Conservation (phyloP, 306 rosid species). For the Castanopsis chinensis region DNA sequence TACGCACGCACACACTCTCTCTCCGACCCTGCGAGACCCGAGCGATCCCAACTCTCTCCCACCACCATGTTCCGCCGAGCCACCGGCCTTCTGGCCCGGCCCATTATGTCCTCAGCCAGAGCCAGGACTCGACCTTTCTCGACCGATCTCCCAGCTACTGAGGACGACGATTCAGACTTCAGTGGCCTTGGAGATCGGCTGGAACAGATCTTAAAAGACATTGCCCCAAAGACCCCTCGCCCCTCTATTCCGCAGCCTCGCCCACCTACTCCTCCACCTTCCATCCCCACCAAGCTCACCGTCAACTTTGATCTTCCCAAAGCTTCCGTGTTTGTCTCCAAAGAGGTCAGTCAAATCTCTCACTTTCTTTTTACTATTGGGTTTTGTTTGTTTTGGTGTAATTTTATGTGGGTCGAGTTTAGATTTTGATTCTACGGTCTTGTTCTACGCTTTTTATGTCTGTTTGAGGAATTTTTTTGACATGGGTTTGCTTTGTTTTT, state of each 20-base stretch:
- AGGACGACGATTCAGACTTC: slow-evolving; percentile 35
- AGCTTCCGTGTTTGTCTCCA: slow-evolving; percentile 67
- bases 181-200: too few species aligned
- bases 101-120: slow-evolving; percentile 10
- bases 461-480: neutral
- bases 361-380: neutral
- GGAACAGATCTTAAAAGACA: too few species aligned
- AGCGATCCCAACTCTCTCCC: slow-evolving; percentile 52
- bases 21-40: slow-evolving; percentile 98
- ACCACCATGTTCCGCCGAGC: slow-evolving; percentile 77
- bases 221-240: slow-evolving; percentile 79
- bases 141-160: slow-evolving; percentile 49
- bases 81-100: slow-evolving; percentile 42
- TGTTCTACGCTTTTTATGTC: neutral
- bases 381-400: neutral
- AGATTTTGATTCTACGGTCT: neutral
- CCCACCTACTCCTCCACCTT: slow-evolving; percentile 56
- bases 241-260: slow-evolving; percentile 73
- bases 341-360: slow-evolving; percentile 56
- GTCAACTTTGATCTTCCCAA: slow-evolving; percentile 93
- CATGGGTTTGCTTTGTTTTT: neutral
- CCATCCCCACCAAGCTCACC: slow-evolving; percentile 83
- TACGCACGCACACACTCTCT: slow-evolving; percentile 13
- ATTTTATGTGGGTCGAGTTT: neutral
- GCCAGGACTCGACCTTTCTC: slow-evolving; percentile 55